These are phyloP conservation scores for Acarospora socialis DNA, from an alignment of 2,329 filamentous ascomycete species.

Conservation along the genomic window DNA sequence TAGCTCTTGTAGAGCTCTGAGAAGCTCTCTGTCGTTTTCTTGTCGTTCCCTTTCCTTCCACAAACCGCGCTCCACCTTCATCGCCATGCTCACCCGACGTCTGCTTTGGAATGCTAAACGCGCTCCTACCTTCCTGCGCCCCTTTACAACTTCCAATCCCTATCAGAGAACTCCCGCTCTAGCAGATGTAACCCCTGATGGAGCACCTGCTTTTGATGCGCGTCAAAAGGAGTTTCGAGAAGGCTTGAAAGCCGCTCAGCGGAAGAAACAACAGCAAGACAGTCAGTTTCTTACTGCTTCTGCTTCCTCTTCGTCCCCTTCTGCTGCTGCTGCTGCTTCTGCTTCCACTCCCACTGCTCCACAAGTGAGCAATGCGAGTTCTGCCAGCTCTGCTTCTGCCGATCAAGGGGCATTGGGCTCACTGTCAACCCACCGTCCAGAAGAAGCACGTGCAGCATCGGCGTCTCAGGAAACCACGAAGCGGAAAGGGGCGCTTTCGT, in stretches of 20 bases:
- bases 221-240: constrained; percentile 81
- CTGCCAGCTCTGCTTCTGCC: constrained; percentile 18
- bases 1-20: background rate
- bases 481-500: constrained; percentile 61
- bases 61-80: constrained; percentile 3
- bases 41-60: constrained; percentile 1
- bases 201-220: constrained; percentile 60
- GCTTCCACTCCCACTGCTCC: constrained; percentile 32
- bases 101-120: constrained; percentile 34
- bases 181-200: constrained; percentile 65
- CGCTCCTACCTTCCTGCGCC: constrained; percentile 35
- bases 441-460: constrained; percentile 25
- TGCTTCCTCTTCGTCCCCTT: constrained; percentile 29
- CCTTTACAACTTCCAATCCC: constrained; percentile 43
- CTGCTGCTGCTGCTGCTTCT: constrained; percentile 20
- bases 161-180: constrained; percentile 54
- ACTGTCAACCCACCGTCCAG: constrained; percentile 36
- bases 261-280: constrained; percentile 65
- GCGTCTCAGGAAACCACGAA: constrained; percentile 47
- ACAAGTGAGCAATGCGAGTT: constrained; percentile 31
- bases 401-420: constrained; percentile 41
- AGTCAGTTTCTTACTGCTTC: constrained; percentile 51
- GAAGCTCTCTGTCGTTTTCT: constrained; percentile 4
- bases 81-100: constrained; percentile 31
- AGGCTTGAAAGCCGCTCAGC: constrained; percentile 60